phyloP scores from a whole-genome alignment of 495 filamentous ascomycete genomes.

The Penicillium angulare region DNA sequence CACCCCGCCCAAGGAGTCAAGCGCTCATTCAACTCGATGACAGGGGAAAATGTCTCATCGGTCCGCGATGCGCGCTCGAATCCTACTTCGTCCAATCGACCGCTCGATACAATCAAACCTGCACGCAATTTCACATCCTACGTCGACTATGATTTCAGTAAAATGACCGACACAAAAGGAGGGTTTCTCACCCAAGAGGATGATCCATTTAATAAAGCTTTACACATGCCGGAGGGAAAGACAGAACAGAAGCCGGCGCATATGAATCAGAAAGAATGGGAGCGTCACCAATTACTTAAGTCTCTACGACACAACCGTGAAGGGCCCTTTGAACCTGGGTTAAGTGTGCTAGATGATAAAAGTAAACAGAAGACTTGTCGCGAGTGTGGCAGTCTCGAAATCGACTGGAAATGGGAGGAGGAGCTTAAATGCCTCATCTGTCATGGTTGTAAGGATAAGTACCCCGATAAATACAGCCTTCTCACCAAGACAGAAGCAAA shows the following conservation, averaged over 20 bases:
- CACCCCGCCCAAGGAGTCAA: constrained; percentile 50
- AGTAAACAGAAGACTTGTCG: constrained; percentile 69
- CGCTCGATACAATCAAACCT: constrained; percentile 61
- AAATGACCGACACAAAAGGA: constrained; percentile 97
- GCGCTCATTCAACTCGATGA: constrained; percentile 62
- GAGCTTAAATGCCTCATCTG: constrained; percentile 71
- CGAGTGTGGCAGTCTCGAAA: constrained; percentile 80
- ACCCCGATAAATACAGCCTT: constrained; percentile 86
- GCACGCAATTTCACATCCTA: constrained; percentile 84
- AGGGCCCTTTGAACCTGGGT: constrained; percentile 82
- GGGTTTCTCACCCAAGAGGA: constrained; percentile 86
- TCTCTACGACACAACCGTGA: constrained; percentile 68
- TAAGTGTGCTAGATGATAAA: constrained; percentile 65
- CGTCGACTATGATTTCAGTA: constrained; percentile 95
- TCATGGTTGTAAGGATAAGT: constrained; percentile 77
- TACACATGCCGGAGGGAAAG: constrained; percentile 53
- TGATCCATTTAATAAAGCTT: constrained; percentile 81
- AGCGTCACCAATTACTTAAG: constrained; percentile 68
- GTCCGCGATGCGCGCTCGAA: constrained; percentile 63
- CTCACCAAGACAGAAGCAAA: constrained; percentile 94
- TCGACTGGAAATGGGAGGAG: constrained; percentile 94
- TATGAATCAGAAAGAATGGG: constrained; percentile 95
- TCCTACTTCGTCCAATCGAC: constrained; percentile 28
- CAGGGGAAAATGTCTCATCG: constrained; percentile 57
- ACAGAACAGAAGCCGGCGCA: constrained; percentile 72